Evolutionary conservation across 2,329 filamentous ascomycete genomes (phyloP).

Genomic region (Penicillium glabrum): DNA sequence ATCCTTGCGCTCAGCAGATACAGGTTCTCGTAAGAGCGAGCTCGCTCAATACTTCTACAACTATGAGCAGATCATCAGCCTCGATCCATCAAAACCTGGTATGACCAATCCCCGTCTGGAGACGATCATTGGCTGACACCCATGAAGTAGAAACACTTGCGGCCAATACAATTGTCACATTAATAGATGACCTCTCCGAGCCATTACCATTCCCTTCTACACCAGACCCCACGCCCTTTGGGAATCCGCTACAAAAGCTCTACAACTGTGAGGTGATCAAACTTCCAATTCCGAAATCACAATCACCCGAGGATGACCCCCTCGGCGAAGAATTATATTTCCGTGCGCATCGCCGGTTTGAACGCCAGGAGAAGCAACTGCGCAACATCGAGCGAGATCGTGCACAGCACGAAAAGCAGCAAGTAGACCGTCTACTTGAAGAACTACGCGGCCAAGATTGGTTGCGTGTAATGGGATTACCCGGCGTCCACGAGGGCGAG

Average conservation of each 20-base stretch:
- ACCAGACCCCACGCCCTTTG: conserved; percentile 27
- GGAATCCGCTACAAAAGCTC: conserved; percentile 38
- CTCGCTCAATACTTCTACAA: conserved; percentile 87
- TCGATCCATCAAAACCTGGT: conserved; percentile 77
- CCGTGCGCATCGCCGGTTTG: conserved; percentile 60
- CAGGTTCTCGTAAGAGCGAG: conserved; percentile 82
- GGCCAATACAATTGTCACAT: conserved; percentile 69
- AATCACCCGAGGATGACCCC: conserved; percentile 47
- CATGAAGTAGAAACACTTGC: conserved; percentile 66
- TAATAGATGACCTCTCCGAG: conserved; percentile 60
- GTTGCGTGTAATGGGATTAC: conserved; percentile 88
- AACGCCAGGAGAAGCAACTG: conserved; percentile 66
- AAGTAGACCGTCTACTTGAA: conserved; percentile 69
- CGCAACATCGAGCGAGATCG: conserved; percentile 67
- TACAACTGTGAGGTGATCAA: conserved; percentile 37
- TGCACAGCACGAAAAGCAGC: conserved; percentile 65
- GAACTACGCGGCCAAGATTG: conserved; percentile 89
- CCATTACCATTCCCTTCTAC: conserved; percentile 26
- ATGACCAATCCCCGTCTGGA: conserved; percentile 21
- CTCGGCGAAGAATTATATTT: conserved; percentile 57
- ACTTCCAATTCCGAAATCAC: conserved; percentile 13
- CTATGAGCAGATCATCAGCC: conserved; percentile 91
- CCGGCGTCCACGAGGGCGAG: conserved; percentile 76
- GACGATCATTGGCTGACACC: neutral
- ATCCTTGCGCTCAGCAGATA: conserved; percentile 82